Base-by-base conservation (phyloP, 495 filamentous ascomycete species). In the Filosporella fistucella region DNA sequence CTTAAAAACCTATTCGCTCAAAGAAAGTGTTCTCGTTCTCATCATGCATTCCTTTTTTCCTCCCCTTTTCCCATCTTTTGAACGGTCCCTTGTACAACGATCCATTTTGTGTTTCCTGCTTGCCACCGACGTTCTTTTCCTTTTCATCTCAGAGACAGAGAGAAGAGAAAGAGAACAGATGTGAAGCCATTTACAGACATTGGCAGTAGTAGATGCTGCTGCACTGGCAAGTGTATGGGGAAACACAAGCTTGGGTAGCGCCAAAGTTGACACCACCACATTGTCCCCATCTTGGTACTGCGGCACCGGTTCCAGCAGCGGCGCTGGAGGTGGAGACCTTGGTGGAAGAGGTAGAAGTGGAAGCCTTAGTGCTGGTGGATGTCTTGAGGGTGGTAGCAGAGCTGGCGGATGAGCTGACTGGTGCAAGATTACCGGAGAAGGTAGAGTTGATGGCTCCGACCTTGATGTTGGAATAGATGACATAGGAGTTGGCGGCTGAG, bases 401-500 rank as follows among this genome's bases (percentile, higher is more conserved):
- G 16, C 20, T 25, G 23, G 20, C 29, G 20, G 20, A 25, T 20
- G 20, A 24, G 20, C 20, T 14, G 32, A 17, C 23, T 11, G 20
- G 23, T 25, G 39, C 14, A 42, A 12, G 20, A 25, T 11, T 42
- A 21, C 22, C 23, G 13, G 41, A 29, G 24, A 45, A 51, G 21
- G 48, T 51, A 1, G 48, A 51, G 41, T 44, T 44, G 33, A 51
- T 51, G 6, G 48, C 25, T 1, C 48, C 41, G 16, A 38, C 28
- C 29, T 45, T 51, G 48, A 51, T 51, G 22, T 51, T 44, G 6
- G 48, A 81, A 67, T 75, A 87, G 50, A 66, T 69, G 30, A 86
- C 84, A n/a, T 66, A 69, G 12, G 82, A 69, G 56, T 75, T 68
- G 45, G 78, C 67, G 39, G 63, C 62, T 29, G 69, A 61, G 52